Evolutionary conservation across 2,329 filamentous ascomycete species (phyloP).

Genomic region (Parastagonospora avenae): DNA sequence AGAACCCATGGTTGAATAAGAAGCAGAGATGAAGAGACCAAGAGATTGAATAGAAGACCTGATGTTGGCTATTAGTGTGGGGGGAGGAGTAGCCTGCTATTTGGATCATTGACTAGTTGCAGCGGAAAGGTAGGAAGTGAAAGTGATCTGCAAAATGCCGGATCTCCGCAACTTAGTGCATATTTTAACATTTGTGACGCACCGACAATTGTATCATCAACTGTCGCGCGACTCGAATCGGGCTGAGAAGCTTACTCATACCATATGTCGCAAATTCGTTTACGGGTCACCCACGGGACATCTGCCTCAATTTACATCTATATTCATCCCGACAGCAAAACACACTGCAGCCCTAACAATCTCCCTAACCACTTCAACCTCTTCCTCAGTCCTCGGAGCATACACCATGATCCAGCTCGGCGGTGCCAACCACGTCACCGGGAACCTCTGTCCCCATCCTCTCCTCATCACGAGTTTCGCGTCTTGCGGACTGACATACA

Average conservation of each 20-base stretch:
- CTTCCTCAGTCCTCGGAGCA: conserved; percentile 71
- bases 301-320: conserved; percentile 6
- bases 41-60: no score
- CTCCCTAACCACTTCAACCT: conserved; percentile 68
- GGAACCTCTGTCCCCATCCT: conserved; percentile 75
- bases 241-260: no score
- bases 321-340: conserved; percentile 55
- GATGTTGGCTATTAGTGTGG: not conserved
- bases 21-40: not conserved
- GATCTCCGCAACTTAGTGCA: conserved; percentile 21
- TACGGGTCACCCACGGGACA: not conserved
- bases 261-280: not conserved
- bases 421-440: conserved; percentile 42
- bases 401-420: conserved; percentile 69
- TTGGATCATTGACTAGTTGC: conserved; percentile 3
- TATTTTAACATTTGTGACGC: conserved; percentile 3
- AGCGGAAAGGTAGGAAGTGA: conserved; percentile 15
- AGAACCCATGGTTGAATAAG: not conserved
- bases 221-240: not conserved
- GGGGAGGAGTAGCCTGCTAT: not conserved
- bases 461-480: conserved; percentile 71
- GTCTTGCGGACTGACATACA: conserved; percentile 78
- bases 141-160: conserved; percentile 13
- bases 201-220: not conserved
- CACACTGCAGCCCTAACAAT: conserved; percentile 78